phyloP scores from a whole-genome alignment of 2,329 filamentous ascomycete species.

The Pyrenochaeta sp. region DNA sequence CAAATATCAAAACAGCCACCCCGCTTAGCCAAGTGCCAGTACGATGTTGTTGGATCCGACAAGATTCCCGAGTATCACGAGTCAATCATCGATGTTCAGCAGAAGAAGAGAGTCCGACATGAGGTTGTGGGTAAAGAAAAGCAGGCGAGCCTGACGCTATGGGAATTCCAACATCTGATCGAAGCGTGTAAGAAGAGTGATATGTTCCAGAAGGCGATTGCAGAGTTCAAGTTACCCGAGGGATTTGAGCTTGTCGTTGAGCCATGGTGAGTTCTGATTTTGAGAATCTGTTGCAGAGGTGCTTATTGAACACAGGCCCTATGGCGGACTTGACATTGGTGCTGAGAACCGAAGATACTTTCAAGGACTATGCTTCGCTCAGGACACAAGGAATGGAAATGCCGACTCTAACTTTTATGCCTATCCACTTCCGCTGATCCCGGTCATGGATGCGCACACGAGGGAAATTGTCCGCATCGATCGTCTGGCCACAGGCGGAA shows the following conservation, averaged over 20 bases:
- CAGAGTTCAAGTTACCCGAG: slow-evolving; percentile 62
- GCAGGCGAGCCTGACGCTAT: slow-evolving; percentile 60
- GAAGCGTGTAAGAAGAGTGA: slow-evolving; percentile 62
- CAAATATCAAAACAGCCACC: slow-evolving; percentile 56
- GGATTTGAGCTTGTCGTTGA: slow-evolving; percentile 65
- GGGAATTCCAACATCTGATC: slow-evolving; percentile 41
- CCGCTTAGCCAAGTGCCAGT: slow-evolving; percentile 63
- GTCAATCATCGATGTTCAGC: slow-evolving; percentile 59
- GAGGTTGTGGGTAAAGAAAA: slow-evolving; percentile 58
- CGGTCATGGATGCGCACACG: slow-evolving; percentile 48
- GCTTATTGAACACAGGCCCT: slow-evolving; percentile 50
- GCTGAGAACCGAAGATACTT: slow-evolving; percentile 61
- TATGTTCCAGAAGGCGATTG: slow-evolving; percentile 60
- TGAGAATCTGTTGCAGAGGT: background rate
- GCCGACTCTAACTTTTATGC: slow-evolving; percentile 52
- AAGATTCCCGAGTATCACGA: slow-evolving; percentile 64
- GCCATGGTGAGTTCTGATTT: slow-evolving; percentile 51
- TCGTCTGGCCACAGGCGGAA: slow-evolving; percentile 49
- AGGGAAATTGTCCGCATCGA: slow-evolving; percentile 48
- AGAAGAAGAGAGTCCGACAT: slow-evolving; percentile 53
- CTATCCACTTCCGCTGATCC: slow-evolving; percentile 50
- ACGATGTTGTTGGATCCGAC: slow-evolving; percentile 63
- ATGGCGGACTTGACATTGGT: slow-evolving; percentile 60
- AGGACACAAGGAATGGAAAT: slow-evolving; percentile 57
- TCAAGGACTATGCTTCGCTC: slow-evolving; percentile 64